Conservation (phyloP, 371 early-diverging fungal species). For the Cokeromyces recurvatus region DNA sequence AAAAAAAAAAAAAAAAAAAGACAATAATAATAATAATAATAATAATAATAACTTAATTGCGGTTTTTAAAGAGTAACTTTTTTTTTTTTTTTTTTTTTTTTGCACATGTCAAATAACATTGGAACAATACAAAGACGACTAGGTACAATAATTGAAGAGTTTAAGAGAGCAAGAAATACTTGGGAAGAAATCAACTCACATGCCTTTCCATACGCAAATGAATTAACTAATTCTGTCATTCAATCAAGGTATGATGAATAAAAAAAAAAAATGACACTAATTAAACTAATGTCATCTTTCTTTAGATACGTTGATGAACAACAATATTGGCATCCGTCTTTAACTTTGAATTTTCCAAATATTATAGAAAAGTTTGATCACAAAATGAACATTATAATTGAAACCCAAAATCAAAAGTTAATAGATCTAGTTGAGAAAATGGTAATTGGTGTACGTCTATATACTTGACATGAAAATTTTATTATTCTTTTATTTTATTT, state of each 20-base stretch:
- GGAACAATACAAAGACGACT: slow-evolving; percentile 35
- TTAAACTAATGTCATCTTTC: not conserved
- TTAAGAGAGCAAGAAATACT: slow-evolving; percentile 24
- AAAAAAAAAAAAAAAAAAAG: too few relatives aligned
- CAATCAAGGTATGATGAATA: slow-evolving; percentile 26
- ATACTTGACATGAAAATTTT: too few relatives aligned
- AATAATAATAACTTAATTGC: too few relatives aligned
- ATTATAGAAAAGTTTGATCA: slow-evolving; percentile 27
- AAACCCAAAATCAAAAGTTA: slow-evolving; percentile 19
- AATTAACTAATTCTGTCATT: slow-evolving; percentile 33
- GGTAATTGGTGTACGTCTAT: slow-evolving; percentile 8
- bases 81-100: not conserved
- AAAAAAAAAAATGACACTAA: not conserved
- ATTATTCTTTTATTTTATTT: too few relatives aligned
- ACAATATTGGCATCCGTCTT: slow-evolving; percentile 43
- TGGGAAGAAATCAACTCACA: slow-evolving; percentile 42
- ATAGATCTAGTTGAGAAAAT: slow-evolving; percentile 21
- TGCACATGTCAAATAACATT: slow-evolving; percentile 22
- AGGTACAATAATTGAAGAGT: slow-evolving; percentile 28
- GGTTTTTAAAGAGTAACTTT: too few relatives aligned
- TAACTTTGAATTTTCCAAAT: slow-evolving; percentile 24
- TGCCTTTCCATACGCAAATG: slow-evolving; percentile 28
- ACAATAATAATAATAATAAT: too few relatives aligned
- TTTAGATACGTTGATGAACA: slow-evolving; percentile 39
- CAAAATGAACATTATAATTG: slow-evolving; percentile 24